phyloP scores from a whole-genome alignment of 352 stramenopile species.

The Pythium periplocum region DNA sequence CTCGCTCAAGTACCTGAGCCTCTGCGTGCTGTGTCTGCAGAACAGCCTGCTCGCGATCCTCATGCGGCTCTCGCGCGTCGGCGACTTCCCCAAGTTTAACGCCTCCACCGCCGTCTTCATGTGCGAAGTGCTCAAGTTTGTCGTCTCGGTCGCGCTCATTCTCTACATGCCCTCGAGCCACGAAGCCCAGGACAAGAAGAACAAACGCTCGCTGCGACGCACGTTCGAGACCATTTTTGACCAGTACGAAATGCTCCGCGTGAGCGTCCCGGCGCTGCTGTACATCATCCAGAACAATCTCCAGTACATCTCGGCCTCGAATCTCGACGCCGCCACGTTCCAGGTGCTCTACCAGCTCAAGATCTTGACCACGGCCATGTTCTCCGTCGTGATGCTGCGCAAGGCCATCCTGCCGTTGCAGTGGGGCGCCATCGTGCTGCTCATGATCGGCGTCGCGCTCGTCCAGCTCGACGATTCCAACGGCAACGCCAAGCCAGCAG shows the following conservation, averaged over 20 bases:
- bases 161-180: slow-evolving; percentile 7
- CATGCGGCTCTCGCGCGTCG: slow-evolving; percentile 77
- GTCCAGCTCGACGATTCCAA: slow-evolving; percentile 61
- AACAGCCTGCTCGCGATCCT: slow-evolving; percentile 74
- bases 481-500: slow-evolving; percentile 1
- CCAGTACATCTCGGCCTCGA: slow-evolving; percentile 75
- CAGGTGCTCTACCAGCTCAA: slow-evolving; percentile 87
- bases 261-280: slow-evolving; percentile 71
- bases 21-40: slow-evolving; percentile 75
- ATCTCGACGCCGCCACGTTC: slow-evolving; percentile 75
- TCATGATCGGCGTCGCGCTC: slow-evolving; percentile 77
- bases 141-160: slow-evolving; percentile 41
- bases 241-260: slow-evolving; percentile 49
- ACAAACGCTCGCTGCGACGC: slow-evolving; percentile 3
- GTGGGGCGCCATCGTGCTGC: slow-evolving; percentile 71
- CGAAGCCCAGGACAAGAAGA: not conserved
- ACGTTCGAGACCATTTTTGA: slow-evolving; percentile 49
- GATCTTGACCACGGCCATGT: slow-evolving; percentile 82
- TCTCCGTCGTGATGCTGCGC: slow-evolving; percentile 75
- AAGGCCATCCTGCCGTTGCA: slow-evolving; percentile 68
- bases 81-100: slow-evolving; percentile 67
- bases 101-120: slow-evolving; percentile 68
- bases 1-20: slow-evolving; percentile 73
- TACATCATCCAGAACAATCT: slow-evolving; percentile 86
- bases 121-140: slow-evolving; percentile 69